phyloP scores from a whole-genome alignment of 805 yeast species.

The Cyberlindnera lachancei region DNA sequence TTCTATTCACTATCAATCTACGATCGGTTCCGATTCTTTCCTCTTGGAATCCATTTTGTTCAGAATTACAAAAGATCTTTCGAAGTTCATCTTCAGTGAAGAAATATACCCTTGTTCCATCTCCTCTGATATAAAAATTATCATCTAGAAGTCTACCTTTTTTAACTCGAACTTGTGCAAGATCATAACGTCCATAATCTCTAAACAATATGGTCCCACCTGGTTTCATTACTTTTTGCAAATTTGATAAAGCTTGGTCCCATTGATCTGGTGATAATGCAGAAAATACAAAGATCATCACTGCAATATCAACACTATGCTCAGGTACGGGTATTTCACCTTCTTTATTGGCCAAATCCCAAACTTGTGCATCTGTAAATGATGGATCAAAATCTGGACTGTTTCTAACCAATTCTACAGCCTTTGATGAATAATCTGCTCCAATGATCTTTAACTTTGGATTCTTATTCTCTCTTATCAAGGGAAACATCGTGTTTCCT shows the following conservation, averaged over 20 bases:
- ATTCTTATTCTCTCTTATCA: slow-evolving; percentile 75
- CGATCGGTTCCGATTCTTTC: slow-evolving; percentile 82
- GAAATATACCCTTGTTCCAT: slow-evolving; percentile 95
- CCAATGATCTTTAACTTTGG: slow-evolving; percentile 68
- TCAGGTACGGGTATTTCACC: slow-evolving; percentile 72
- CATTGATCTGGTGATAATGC: slow-evolving; percentile 92
- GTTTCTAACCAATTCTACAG: slow-evolving; percentile 74
- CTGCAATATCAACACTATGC: slow-evolving; percentile 80
- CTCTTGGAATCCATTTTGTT: slow-evolving; percentile 55
- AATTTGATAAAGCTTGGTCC: slow-evolving; percentile 68
- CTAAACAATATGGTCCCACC: slow-evolving; percentile 87
- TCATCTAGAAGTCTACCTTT: slow-evolving; percentile 81
- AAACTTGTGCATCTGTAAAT: slow-evolving; percentile 75
- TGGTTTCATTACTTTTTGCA: slow-evolving; percentile 72
- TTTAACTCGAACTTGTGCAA: slow-evolving; percentile 92
- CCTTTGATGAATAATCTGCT: slow-evolving; percentile 84
- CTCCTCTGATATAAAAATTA: slow-evolving; percentile 94
- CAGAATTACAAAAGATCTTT: slow-evolving; percentile 68
- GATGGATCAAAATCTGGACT: slow-evolving; percentile 53
- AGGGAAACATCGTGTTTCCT: slow-evolving; percentile 93
- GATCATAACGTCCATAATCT: slow-evolving; percentile 93
- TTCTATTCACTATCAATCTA: slow-evolving; percentile 83
- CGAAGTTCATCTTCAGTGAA: slow-evolving; percentile 90
- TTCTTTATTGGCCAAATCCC: slow-evolving; percentile 86
- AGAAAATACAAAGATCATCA: slow-evolving; percentile 92